Base-by-base conservation (phyloP, 108 stramenopile species). In the Stephanodiscus minutulus region DNA sequence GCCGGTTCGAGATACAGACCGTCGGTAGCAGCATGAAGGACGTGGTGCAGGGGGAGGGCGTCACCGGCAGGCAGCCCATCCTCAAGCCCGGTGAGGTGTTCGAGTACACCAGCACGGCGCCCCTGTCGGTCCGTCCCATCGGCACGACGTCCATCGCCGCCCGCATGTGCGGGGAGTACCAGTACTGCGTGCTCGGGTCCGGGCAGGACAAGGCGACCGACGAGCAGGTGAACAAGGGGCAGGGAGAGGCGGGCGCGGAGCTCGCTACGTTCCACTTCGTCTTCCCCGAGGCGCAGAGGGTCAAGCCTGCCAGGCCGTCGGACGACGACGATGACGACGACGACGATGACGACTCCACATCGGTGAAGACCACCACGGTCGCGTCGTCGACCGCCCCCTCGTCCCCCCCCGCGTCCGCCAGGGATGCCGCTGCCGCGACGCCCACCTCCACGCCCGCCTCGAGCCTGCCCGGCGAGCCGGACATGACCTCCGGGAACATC, bases 1-100 rank as follows among this genome's bases (percentile, higher is more conserved):
- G 96, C n/a, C 85, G 88, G 41, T 97, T 95, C 68, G 93, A 95
- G 72, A 96, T 97, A 53, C 91, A 95, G 77, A 90, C 96, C 3
- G 87, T 95, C n/a, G 91, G 90, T 21, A 81, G 79, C 54, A 73
- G 72, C 41, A 91, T 88, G 90, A 94, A 91, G 75, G 88, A 95
- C 75, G 87, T 96, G 39, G 93, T 96, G 5, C 87, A 94, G 68
- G 94, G 94, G 1, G 90, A 94, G 67, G 94, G 94, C 36, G 96
- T 97, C 46, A 94, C 93, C 20, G 96, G 96, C 47, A 82, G 92
- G 50, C 93, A 91, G 58, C 43, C 55, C 29, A 72, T 94, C 90
- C 59, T 91, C 88, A 20, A 44, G 67, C 94, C 94, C 9, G 96
- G 96, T 18, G 92, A 94, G 81, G 89, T 90, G 27, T 95, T 97